Conservation (phyloP, 2,329 filamentous ascomycete species). For the Fusarium beomiforme region DNA sequence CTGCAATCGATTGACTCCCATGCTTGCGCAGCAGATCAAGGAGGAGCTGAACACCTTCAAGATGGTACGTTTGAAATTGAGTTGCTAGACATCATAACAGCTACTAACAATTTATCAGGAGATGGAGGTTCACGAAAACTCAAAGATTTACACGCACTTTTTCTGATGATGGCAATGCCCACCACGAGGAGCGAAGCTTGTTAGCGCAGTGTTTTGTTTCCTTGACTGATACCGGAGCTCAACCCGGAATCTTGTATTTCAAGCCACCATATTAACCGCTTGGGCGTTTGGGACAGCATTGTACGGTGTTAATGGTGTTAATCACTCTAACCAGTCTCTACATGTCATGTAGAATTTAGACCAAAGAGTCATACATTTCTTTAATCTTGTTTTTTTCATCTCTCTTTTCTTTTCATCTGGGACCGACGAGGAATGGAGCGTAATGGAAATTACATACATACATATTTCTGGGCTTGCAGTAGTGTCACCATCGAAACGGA, state of each 20-base stretch:
- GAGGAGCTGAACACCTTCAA: slow-evolving; percentile 99
- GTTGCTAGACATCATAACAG: neutral
- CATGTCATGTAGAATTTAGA: slow-evolving; percentile 50
- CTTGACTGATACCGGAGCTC: slow-evolving; percentile 37
- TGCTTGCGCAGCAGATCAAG: slow-evolving; percentile 98
- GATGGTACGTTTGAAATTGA: slow-evolving; percentile 65
- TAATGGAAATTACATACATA: slow-evolving; percentile 26
- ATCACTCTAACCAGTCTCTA: slow-evolving; percentile 51
- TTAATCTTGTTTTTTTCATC: slow-evolving; percentile 45
- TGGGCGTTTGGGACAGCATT: slow-evolving; percentile 67
- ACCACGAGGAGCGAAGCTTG: slow-evolving; percentile 39
- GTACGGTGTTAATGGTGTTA: slow-evolving; percentile 67
- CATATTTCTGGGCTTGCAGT: slow-evolving; percentile 31
- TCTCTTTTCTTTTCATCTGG: slow-evolving; percentile 42
- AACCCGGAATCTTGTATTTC: slow-evolving; percentile 60
- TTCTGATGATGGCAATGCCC: slow-evolving; percentile 73
- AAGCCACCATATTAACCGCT: slow-evolving; percentile 58
- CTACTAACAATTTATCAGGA: slow-evolving; percentile 72
- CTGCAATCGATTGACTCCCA: slow-evolving; percentile 95
- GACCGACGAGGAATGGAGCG: slow-evolving; percentile 18
- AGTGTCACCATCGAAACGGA: slow-evolving; percentile 19
- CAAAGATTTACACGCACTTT: slow-evolving; percentile 99
- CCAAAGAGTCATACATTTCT: slow-evolving; percentile 51
- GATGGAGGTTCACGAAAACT: slow-evolving; percentile 99
- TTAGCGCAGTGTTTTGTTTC: slow-evolving; percentile 42